Base-by-base conservation (phyloP, 495 filamentous ascomycete species). In the Aeminium ludgeri region DNA sequence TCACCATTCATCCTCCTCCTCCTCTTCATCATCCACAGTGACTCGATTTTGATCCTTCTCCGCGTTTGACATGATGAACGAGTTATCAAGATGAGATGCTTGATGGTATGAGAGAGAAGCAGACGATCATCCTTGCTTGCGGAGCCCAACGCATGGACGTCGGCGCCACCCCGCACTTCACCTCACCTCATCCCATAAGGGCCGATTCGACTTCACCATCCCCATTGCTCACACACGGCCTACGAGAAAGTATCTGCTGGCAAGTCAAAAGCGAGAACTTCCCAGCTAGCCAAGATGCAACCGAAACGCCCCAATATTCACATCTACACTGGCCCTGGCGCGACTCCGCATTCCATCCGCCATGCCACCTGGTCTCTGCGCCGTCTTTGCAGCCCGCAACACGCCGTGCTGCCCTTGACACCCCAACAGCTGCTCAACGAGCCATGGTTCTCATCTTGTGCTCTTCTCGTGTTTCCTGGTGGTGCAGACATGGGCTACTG, bases 401-500 rank as follows among this genome's bases (percentile, higher is more conserved):
- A 96, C 59, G 91, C 87, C 38, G 84, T 97, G 44, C 84, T 82
- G 55, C 74, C 84, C 31, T 70, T 96, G 41, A 79, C 74, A 16
- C 76, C 81, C 15, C 67, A 80, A 1, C 76, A 74, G 50, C 67
- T 97, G 32, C 61, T 93, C 41, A 86, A 89, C 40, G 89, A 97
- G 55, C 89, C 89, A 34, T 97, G 89, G 89, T 72, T 72, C 0
- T 65, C 79, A 10, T 74, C 85, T 0, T 97, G 89, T 51, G 82
- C 85, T 2, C 67, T 94, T 11, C 70, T 97, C 10, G 86, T 97
- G 4, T 73, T 97, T 38, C 89, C 89, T 8, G 91, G 91, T 12
- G 89, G 89, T n/a, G 89, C 84, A 13, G 89, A 97, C 52, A 67
- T 93, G 31, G 83, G 78, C 23, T 97, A 95, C 60, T 93, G 86